Conservation (phyloP, 495 filamentous ascomycete genomes). For the Chlorociboria aeruginascens region DNA sequence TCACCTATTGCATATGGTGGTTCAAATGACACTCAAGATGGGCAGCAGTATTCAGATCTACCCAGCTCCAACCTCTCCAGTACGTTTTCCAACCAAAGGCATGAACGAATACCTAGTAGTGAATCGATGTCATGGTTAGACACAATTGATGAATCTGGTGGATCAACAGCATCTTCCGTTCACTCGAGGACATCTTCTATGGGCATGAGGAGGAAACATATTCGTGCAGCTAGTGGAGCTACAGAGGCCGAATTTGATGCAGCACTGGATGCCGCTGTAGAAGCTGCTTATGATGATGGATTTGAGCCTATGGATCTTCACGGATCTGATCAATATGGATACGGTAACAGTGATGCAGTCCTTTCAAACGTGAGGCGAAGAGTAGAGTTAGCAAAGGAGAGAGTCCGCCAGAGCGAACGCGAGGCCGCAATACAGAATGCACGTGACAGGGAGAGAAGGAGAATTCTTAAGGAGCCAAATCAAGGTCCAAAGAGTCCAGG, state of each 20-base stretch:
- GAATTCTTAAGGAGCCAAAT: constrained; percentile 23
- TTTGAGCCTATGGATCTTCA: constrained; percentile 59
- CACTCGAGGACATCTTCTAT: constrained; percentile 67
- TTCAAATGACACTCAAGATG: constrained; percentile 21
- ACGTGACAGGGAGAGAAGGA: constrained; percentile 20
- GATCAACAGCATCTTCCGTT: constrained; percentile 67
- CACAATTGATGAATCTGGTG: constrained; percentile 90
- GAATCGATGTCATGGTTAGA: constrained; percentile 90
- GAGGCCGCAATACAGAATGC: constrained; percentile 45
- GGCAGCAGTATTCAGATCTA: constrained; percentile 30
- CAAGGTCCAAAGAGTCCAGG: constrained; percentile 20
- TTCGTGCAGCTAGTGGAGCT: constrained; percentile 54
- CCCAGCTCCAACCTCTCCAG: constrained; percentile 14
- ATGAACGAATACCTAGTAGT: constrained; percentile 47
- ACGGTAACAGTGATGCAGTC: constrained; percentile 29
- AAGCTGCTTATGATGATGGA: constrained; percentile 91
- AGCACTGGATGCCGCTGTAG: constrained; percentile 88
- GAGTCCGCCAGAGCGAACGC: constrained; percentile 63
- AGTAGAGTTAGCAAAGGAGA: constrained; percentile 68
- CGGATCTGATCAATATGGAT: constrained; percentile 25
- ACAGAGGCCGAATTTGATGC: constrained; percentile 93
- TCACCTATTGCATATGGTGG: constrained; percentile 29
- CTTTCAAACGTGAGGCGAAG: constrained; percentile 51
- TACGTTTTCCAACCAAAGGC: constrained; percentile 23
- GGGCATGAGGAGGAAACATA: constrained; percentile 50